phyloP scores from a whole-genome alignment of 352 stramenopile species.

The Globisporangium iwayamae region DNA sequence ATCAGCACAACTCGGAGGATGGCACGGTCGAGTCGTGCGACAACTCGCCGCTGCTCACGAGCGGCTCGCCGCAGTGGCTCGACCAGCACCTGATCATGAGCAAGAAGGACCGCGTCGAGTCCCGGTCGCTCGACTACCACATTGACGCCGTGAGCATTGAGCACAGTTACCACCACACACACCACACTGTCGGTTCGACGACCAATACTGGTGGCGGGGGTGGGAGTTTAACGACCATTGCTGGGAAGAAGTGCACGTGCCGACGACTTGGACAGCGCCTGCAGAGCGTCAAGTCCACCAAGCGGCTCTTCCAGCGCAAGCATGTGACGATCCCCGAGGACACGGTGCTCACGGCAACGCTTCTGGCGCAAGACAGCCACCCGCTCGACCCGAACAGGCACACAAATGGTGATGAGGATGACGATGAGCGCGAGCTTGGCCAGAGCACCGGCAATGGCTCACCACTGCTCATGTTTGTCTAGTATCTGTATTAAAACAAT shows the following conservation, averaged over 20 bases:
- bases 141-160: not conserved
- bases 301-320: slow-evolving; percentile 4
- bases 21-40: not conserved
- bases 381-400: not conserved
- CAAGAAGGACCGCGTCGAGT: not conserved
- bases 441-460: not conserved
- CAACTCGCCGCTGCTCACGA: not conserved
- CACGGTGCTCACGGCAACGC: slow-evolving; percentile 6
- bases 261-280: not conserved
- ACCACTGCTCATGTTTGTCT: not conserved
- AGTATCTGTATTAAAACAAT: too few relatives aligned
- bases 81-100: slow-evolving; percentile 6
- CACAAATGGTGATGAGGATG: not conserved
- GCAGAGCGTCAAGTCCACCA: slow-evolving; percentile 1
- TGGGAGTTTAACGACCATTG: not conserved
- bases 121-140: not conserved
- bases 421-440: not conserved
- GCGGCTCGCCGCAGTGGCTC: not conserved
- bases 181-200: not conserved
- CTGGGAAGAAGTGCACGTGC: not conserved
- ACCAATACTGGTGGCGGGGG: not conserved
- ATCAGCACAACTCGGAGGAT: not conserved
- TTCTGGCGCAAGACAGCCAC: not conserved
- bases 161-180: not conserved
- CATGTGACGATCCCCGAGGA: slow-evolving; percentile 3